Conservation (phyloP, 139 green algal genomes). For the Chlamydomonas sphaeroides region DNA sequence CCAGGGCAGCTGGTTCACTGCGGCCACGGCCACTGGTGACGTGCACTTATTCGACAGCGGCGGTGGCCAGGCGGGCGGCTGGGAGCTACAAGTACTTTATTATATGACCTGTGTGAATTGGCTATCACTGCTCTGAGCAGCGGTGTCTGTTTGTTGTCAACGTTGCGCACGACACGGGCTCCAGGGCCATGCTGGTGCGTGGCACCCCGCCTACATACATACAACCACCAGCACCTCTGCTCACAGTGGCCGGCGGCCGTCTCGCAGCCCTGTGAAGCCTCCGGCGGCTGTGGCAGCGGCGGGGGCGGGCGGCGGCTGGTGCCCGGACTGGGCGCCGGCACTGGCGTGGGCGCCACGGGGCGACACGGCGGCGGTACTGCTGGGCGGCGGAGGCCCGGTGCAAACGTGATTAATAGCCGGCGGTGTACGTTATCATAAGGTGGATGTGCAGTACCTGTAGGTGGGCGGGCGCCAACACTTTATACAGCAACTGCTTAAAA, state of each 20-base stretch:
- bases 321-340: not conserved
- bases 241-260: no score
- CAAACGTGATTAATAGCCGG: no score
- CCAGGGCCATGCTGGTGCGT: constrained; percentile 14
- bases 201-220: no score
- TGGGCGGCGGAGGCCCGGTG: constrained; percentile 38
- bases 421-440: constrained; percentile 26
- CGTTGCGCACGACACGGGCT: constrained; percentile 27
- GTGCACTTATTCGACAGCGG: constrained; percentile 41
- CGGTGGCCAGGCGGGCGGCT: no score
- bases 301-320: constrained; percentile 7
- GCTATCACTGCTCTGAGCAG: no score
- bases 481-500: no score
- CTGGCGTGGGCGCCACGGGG: constrained; percentile 5
- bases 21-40: constrained; percentile 1
- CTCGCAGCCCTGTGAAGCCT: no score
- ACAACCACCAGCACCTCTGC: no score
- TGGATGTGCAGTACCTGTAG: no score
- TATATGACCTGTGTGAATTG: no score
- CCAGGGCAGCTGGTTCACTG: constrained; percentile 34
- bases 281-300: constrained; percentile 14
- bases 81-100: not conserved
- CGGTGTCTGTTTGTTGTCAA: no score
- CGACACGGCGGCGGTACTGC: constrained; percentile 25
- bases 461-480: no score